Percentiles rank a stretch among this genome's conserved stretches.
Evolutionary conservation across 140 eudicot genomes (phyloP).

Genomic region (Flaveria floridana): DNA sequence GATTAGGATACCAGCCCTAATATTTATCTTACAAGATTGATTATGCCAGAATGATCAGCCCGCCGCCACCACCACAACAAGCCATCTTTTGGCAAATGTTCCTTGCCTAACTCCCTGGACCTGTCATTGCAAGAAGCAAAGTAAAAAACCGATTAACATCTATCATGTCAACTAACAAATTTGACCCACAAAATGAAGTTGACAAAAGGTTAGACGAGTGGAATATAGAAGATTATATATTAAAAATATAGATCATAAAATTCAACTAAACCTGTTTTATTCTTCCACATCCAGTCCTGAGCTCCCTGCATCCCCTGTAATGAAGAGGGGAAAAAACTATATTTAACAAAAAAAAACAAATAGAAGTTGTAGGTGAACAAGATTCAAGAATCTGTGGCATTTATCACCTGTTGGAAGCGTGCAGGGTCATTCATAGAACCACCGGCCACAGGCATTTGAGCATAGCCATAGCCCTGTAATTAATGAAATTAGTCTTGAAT

Average conservation of each 20-base stretch:
- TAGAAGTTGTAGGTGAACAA: not conserved
- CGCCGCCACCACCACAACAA: not conserved
- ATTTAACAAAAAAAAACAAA: not conserved
- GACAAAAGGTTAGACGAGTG: not conserved
- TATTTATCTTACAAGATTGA: slow-evolving; percentile 26
- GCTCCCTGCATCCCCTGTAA: slow-evolving; percentile 52
- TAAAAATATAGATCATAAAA: not conserved
- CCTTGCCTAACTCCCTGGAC: slow-evolving; percentile 25
- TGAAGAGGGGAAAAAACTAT: not conserved
- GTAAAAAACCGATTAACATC: not conserved
- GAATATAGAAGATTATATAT: not conserved
- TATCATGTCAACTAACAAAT: not conserved
- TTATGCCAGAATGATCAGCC: not conserved
- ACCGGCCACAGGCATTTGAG: slow-evolving; percentile 49
- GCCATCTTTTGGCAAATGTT: not conserved
- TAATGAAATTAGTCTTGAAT: not conserved
- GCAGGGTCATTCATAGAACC: slow-evolving; percentile 56
- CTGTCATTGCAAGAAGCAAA: slow-evolving; percentile 18
- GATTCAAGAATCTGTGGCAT: not conserved
- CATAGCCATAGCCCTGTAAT: slow-evolving; percentile 56
- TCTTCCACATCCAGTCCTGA: slow-evolving; percentile 93
- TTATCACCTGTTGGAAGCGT: slow-evolving; percentile 66
- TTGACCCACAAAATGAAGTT: not conserved
- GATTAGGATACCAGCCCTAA: slow-evolving; percentile 18
- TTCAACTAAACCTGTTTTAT: slow-evolving; percentile 58